Percentiles rank a stretch among this genome's conserved stretches.
These are phyloP conservation scores for Parachlorella kessleri DNA, from an alignment of 139 green algal species.

Conservation along the genomic window DNA sequence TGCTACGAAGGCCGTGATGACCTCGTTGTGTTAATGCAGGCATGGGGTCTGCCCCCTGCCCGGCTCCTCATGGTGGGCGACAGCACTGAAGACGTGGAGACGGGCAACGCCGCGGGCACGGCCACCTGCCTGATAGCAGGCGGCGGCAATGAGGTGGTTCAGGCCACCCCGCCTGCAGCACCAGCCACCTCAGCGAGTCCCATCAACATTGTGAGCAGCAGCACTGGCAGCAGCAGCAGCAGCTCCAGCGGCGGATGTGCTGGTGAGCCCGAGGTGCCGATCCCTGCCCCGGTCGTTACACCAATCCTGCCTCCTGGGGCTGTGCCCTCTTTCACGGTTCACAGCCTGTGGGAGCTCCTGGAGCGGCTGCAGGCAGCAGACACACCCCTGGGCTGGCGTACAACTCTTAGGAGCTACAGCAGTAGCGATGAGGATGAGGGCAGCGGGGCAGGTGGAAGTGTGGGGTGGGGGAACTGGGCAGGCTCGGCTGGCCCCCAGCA, in stretches of 20 bases:
- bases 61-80: slow-evolving; percentile 80
- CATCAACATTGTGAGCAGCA: not conserved
- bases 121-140: slow-evolving; percentile 69
- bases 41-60: slow-evolving; percentile 48
- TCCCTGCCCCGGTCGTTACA: slow-evolving; percentile 8
- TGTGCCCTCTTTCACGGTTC: slow-evolving; percentile 67
- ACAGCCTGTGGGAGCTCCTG: slow-evolving; percentile 49
- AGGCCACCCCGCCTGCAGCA: not conserved
- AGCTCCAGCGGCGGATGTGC: slow-evolving; percentile 16
- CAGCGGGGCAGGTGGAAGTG: too few species aligned
- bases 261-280: slow-evolving; percentile 59
- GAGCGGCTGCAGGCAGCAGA: slow-evolving; percentile 39
- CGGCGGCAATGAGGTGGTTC: slow-evolving; percentile 12
- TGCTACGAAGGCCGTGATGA: not conserved
- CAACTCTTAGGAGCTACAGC: not conserved
- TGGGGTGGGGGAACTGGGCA: too few species aligned
- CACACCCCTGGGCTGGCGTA: slow-evolving; percentile 27
- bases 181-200: not conserved
- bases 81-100: slow-evolving; percentile 53
- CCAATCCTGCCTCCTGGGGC: slow-evolving; percentile 44
- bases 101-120: slow-evolving; percentile 66
- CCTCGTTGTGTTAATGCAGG: slow-evolving; percentile 4
- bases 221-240: not conserved
- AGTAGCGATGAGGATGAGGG: not conserved
- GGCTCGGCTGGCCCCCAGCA: not conserved